Conservation (phyloP, 805 yeast genomes). For the Sungouiozyma ichnusensis region DNA sequence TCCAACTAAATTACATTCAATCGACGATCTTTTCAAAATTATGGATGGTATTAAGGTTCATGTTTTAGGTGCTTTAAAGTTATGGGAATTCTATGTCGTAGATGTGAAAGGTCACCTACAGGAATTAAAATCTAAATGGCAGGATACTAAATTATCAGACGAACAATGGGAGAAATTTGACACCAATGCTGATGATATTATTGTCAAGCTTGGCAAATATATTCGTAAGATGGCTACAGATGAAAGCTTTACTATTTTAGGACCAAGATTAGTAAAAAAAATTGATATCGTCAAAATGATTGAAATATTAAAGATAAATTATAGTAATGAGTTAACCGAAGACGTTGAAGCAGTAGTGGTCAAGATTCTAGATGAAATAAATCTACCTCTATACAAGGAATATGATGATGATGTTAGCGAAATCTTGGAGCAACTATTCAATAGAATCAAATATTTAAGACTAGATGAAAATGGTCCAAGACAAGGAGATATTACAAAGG, state of each 20-base stretch:
- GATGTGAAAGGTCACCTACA: constrained; percentile 38
- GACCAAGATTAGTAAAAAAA: constrained; percentile 42
- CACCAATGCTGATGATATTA: constrained; percentile 28
- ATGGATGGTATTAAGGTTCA: constrained; percentile 60
- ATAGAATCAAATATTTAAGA: constrained; percentile 66
- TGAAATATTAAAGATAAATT: constrained; percentile 36
- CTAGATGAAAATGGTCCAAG: constrained; percentile 76
- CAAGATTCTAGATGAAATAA: constrained; percentile 63
- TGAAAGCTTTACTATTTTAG: constrained; percentile 34
- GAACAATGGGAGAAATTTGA: constrained; percentile 24
- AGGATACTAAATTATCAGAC: constrained; percentile 7
- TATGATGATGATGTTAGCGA: constrained; percentile 66
- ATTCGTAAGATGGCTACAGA: constrained; percentile 33
- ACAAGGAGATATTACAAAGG: constrained; percentile 51
- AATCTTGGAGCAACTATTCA: constrained; percentile 59
- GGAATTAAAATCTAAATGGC: constrained; percentile 18
- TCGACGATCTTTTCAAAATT: constrained; percentile 46
- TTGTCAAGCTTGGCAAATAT: constrained; percentile 39
- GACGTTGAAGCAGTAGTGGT: constrained; percentile 30
- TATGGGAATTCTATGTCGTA: constrained; percentile 86
- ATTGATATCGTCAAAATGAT: constrained; percentile 44
- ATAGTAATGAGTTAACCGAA: constrained; percentile 27
- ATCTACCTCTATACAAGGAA: constrained; percentile 55
- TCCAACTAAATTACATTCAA: constrained; percentile 43
- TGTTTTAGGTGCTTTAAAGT: constrained; percentile 52